These are phyloP conservation scores for Quercus wislizeni DNA, from an alignment of 306 rosid genomes.

Conservation along the genomic window DNA sequence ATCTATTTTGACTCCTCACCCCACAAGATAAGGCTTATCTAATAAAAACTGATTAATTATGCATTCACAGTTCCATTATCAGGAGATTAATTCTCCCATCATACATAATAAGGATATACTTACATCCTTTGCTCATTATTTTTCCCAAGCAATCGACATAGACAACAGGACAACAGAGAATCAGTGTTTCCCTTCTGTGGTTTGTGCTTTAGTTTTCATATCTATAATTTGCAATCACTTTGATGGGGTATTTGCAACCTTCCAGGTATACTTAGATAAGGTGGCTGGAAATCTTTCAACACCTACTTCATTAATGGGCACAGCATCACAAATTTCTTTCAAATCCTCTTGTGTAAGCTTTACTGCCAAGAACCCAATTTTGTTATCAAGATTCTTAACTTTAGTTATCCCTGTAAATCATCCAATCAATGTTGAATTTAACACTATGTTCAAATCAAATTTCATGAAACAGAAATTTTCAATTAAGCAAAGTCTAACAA, in stretches of 20 bases:
- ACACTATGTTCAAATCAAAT: background rate
- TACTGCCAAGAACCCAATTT: constrained; percentile 49
- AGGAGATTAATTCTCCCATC: too few relatives aligned
- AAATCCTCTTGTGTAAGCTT: constrained; percentile 49
- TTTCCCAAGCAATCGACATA: too few relatives aligned
- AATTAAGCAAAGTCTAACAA: background rate
- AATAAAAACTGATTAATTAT: too few relatives aligned
- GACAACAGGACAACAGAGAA: too few relatives aligned
- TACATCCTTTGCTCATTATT: too few relatives aligned
- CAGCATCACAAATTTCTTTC: constrained; percentile 54
- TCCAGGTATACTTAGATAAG: constrained; percentile 32
- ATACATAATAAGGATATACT: too few relatives aligned
- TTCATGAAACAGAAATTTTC: background rate
- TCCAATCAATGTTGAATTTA: background rate
- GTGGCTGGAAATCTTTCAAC: constrained; percentile 42
- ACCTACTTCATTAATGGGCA: constrained; percentile 48
- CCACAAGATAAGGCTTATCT: too few relatives aligned
- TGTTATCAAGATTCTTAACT: constrained; percentile 52
- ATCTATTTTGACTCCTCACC: too few relatives aligned
- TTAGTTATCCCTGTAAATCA: constrained; percentile 53
- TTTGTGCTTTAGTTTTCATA: background rate
- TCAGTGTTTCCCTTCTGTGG: too few relatives aligned
- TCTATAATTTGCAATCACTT: constrained; percentile 13
- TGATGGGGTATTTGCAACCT: constrained; percentile 53
- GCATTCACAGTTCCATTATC: too few relatives aligned